Evolutionary conservation across 1,139 yeast genomes (phyloP), one percentile per base, ranked within the genome.

Genomic region (Arxiozyma heterogenica): DNA sequence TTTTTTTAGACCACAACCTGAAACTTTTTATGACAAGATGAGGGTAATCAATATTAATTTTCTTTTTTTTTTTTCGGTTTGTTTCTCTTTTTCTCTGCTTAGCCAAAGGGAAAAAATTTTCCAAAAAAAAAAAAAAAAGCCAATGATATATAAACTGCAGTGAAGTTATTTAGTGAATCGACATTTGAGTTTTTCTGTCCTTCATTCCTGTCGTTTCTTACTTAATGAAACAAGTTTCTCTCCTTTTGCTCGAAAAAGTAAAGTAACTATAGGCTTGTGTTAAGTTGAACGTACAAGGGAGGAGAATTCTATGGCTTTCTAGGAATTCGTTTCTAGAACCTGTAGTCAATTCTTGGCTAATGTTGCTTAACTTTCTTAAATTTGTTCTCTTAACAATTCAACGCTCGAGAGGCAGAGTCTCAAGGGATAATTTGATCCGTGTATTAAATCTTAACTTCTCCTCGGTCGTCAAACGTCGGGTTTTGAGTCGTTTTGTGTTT

Each of bases 341-440:
- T 58, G 52, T 52, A 59, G 59, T 58, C 52, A 49, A 60, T 58
- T 59, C 56, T 66, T 65, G 63, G 68, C 69, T 64, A 65, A 58
- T 67, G 64, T 56, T 57, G 70, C 66, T 66, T 66, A 59, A 59
- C 67, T 62, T 61, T 55, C 57, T 57, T 49, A 57, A 46, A 34
- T 39, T 58, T 58, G 69, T 71, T 64, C 67, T 73, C 70, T 74
- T 73, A 72, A 77, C 85, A 77, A 80, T 68, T 82, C 85, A 84
- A 80, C 84, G 86, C 86, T 75, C 76, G 87, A 64, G 86, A 71
- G 76, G 80, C 79, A 67, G 61, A 66, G 71, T 65, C 63, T 66
- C 65, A 68, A 66, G 70, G 67, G 49, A 34, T 38, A 63, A 58
- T 60, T 53, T 47, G 51, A 51, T 45, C 41, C 48, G 51, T 50